These are phyloP conservation scores for Rubroboletus pulcherrimus DNA, from an alignment of 768 basidiomycete genomes.

Conservation along the genomic window DNA sequence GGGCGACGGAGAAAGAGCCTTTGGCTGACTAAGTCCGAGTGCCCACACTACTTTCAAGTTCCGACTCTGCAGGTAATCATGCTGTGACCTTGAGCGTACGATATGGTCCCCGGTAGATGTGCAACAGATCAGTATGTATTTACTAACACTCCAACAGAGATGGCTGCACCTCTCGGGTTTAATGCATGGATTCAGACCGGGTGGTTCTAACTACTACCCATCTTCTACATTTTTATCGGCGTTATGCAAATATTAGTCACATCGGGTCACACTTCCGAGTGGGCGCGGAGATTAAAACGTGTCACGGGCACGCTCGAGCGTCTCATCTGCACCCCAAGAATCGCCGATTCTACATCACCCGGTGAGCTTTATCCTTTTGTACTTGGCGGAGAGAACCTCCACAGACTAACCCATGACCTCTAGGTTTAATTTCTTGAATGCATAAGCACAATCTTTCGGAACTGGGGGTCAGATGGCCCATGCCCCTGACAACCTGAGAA, in stretches of 20 bases:
- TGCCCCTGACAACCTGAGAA: too few relatives aligned
- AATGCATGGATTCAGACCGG: not conserved
- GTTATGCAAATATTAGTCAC: not conserved
- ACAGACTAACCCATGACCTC: not conserved
- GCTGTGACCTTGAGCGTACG: too few relatives aligned
- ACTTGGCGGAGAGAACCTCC: not conserved
- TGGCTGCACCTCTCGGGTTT: not conserved
- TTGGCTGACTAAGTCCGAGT: conserved; percentile 23
- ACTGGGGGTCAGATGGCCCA: not conserved
- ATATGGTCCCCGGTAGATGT: too few relatives aligned
- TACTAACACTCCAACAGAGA: not conserved
- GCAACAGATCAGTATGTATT: not conserved
- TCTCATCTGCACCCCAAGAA: not conserved
- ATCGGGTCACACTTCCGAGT: not conserved
- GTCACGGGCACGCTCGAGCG: too few relatives aligned
- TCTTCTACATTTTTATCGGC: not conserved
- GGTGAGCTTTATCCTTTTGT: too few relatives aligned
- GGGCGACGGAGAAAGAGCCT: conserved; percentile 22
- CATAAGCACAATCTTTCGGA: too few relatives aligned
- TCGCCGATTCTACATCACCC: not conserved
- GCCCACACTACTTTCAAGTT: conserved; percentile 12
- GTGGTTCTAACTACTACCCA: not conserved
- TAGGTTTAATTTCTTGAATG: not conserved
- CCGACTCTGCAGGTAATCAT: conserved; percentile 8
- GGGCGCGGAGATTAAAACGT: too few relatives aligned